Percentiles rank a stretch among this genome's conserved stretches.
phyloP scores from a whole-genome alignment of 257 asterid species.

The Ligustrum vulgare region DNA sequence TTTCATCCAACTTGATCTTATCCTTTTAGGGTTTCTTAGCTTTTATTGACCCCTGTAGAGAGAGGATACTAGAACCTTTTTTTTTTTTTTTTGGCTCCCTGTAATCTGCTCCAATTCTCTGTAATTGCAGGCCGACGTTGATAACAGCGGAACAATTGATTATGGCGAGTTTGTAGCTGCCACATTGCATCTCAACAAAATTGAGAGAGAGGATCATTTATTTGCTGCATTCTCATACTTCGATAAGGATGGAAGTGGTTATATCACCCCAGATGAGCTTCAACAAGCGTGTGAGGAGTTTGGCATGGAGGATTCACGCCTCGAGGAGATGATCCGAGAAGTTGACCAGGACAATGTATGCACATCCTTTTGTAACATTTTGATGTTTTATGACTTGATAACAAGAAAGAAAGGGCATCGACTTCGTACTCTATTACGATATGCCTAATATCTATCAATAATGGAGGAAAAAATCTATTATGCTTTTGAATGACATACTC shows the following conservation, averaged over 20 bases:
- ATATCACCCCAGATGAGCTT: slow-evolving; percentile 83
- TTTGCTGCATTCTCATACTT: slow-evolving; percentile 89
- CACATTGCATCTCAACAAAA: slow-evolving; percentile 81
- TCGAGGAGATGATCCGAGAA: slow-evolving; percentile 87
- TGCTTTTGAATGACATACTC: background rate
- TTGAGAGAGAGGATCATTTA: slow-evolving; percentile 80
- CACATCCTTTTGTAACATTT: background rate
- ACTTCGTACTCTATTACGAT: background rate
- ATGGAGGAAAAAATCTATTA: background rate
- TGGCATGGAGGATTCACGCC: slow-evolving; percentile 69
- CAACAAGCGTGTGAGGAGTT: slow-evolving; percentile 82
- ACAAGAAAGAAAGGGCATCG: background rate
- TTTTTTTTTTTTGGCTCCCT: background rate
- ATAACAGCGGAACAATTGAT: slow-evolving; percentile 85
- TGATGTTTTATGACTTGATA: background rate
- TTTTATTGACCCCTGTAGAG: background rate
- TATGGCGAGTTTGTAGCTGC: slow-evolving; percentile 92
- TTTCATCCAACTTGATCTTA: background rate
- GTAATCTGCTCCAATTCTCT: slow-evolving; percentile 17
- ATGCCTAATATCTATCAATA: background rate
- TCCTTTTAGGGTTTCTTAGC: background rate
- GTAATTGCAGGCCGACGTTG: slow-evolving; percentile 80
- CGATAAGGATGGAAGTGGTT: slow-evolving; percentile 90
- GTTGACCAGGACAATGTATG: slow-evolving; percentile 82
- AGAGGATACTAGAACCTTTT: background rate